Evolutionary conservation across 306 rosid genomes (phyloP).

Genomic region (Geum urbanum): DNA sequence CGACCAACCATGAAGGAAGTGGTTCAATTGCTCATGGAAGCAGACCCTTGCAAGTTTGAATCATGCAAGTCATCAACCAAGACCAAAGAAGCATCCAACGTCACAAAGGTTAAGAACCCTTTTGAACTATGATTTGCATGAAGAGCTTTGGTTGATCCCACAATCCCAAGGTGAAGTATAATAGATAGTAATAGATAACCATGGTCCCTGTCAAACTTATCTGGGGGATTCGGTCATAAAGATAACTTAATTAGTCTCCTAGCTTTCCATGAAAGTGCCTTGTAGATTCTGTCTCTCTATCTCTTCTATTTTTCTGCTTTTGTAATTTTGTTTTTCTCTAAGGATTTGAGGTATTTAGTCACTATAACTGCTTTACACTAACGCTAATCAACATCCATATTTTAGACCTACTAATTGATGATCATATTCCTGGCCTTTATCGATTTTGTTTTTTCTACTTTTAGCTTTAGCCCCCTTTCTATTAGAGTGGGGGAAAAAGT

Average conservation of each 20-base stretch:
- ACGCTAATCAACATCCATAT: slow-evolving; percentile 23
- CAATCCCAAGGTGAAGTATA: slow-evolving; percentile 1
- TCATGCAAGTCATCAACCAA: slow-evolving; percentile 50
- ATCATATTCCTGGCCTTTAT: slow-evolving; percentile 40
- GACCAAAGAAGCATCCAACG: slow-evolving; percentile 48
- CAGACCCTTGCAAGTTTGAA: slow-evolving; percentile 52
- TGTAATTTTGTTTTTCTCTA: slow-evolving; percentile 33
- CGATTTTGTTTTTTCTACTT: slow-evolving; percentile 29
- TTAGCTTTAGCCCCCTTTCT: slow-evolving; percentile 14
- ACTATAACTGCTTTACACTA: slow-evolving; percentile 30
- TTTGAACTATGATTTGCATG: slow-evolving; percentile 14
- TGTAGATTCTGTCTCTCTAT: slow-evolving; percentile 43
- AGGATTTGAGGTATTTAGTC: slow-evolving; percentile 22
- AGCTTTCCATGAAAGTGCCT: slow-evolving; percentile 35
- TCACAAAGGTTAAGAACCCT: slow-evolving; percentile 12
- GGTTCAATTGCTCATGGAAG: slow-evolving; percentile 66
- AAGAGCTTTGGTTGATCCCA: slow-evolving; percentile 8
- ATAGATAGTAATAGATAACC: slow-evolving; percentile 4
- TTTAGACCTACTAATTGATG: slow-evolving; percentile 28
- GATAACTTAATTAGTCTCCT: slow-evolving; percentile 15
- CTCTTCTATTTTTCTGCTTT: slow-evolving; percentile 8
- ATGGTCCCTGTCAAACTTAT: slow-evolving; percentile 9
- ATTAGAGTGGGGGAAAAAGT: slow-evolving; percentile 28
- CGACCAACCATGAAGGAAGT: slow-evolving; percentile 96
- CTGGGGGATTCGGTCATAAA: slow-evolving; percentile 17